A percentile compares a stretch with the other conserved stretches of the same genome.
Evolutionary conservation across 208 protist species (phyloP).

Genomic region (Trypanosoma cruzi): DNA sequence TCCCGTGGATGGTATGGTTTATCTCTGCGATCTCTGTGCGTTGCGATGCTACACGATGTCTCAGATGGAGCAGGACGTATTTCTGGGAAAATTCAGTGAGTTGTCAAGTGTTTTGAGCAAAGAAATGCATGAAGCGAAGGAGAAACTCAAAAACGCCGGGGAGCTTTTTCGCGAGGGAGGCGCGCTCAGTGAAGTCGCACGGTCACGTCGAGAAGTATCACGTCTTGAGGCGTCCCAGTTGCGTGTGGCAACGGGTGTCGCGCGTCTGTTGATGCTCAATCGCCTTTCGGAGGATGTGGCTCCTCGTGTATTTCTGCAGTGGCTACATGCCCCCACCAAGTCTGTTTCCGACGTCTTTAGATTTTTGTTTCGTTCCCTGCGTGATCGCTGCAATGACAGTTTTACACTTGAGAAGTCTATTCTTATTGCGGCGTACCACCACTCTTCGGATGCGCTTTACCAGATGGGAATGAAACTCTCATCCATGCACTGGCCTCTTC

Average conservation of each 20-base stretch:
- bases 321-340: constrained; percentile 70
- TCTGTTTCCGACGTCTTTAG: constrained; percentile 81
- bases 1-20: constrained; percentile 40
- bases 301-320: constrained; percentile 59
- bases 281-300: constrained; percentile 46
- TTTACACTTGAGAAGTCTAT: constrained; percentile 74
- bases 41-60: constrained; percentile 52
- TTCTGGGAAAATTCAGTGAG: constrained; percentile 46
- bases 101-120: constrained; percentile 40
- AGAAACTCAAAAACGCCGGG: constrained; percentile 46
- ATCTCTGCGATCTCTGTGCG: constrained; percentile 67
- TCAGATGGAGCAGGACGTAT: constrained; percentile 60
- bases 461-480: constrained; percentile 75
- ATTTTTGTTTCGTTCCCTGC: constrained; percentile 73
- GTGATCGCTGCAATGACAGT: constrained; percentile 61
- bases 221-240: constrained; percentile 60
- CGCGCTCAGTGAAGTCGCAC: constrained; percentile 33
- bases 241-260: constrained; percentile 56
- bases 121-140: constrained; percentile 37
- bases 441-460: constrained; percentile 68
- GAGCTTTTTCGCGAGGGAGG: constrained; percentile 18
- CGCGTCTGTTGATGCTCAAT: constrained; percentile 68
- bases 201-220: constrained; percentile 37
- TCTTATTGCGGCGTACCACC: constrained; percentile 62
- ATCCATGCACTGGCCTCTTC: constrained; percentile 76